phyloP scores from a whole-genome alignment of 1,139 yeast genomes.

The Candida tunisiensis region DNA sequence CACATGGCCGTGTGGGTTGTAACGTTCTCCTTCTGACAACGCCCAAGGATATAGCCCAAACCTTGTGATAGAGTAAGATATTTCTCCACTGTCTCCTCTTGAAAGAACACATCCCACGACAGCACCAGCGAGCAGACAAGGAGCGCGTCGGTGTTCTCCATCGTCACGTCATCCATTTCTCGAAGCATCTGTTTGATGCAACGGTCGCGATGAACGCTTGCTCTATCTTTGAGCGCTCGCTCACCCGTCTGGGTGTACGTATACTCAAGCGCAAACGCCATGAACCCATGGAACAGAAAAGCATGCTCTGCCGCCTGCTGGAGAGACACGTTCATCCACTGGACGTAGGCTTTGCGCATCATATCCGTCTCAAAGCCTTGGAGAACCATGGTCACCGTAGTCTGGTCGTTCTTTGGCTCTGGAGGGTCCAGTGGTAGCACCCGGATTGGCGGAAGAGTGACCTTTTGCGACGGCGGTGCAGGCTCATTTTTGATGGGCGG shows the following conservation, averaged over 20 bases:
- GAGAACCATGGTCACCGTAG: conserved; percentile 9
- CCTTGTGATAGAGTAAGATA: conserved; percentile 15
- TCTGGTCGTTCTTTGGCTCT: too few relatives aligned
- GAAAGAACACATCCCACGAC: conserved; percentile 18
- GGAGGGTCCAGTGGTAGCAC: too few relatives aligned
- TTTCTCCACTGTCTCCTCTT: conserved; percentile 12
- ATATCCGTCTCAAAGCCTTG: conserved; percentile 18
- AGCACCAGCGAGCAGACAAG: conserved; percentile 14
- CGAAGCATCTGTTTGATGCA: conserved; percentile 13
- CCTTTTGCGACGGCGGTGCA: too few relatives aligned
- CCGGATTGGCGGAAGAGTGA: too few relatives aligned
- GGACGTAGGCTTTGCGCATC: conserved; percentile 12
- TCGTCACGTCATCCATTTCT: conserved; percentile 4
- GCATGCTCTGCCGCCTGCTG: conserved; percentile 10
- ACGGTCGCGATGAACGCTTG: too few relatives aligned
- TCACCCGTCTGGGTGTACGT: conserved; percentile 10
- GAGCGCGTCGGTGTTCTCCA: conserved; percentile 12
- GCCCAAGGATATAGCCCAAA: conserved; percentile 15
- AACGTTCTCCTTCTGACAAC: conserved; percentile 8
- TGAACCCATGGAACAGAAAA: conserved; percentile 14
- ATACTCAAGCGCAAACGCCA: conserved; percentile 16
- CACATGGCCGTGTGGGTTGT: conserved; percentile 14
- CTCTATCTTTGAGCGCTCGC: conserved; percentile 11
- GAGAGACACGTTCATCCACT: conserved; percentile 13
- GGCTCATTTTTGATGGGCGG: too few relatives aligned